phyloP scores from a whole-genome alignment of 2,329 filamentous ascomycete species.

The Phialemoniopsis sp. region DNA sequence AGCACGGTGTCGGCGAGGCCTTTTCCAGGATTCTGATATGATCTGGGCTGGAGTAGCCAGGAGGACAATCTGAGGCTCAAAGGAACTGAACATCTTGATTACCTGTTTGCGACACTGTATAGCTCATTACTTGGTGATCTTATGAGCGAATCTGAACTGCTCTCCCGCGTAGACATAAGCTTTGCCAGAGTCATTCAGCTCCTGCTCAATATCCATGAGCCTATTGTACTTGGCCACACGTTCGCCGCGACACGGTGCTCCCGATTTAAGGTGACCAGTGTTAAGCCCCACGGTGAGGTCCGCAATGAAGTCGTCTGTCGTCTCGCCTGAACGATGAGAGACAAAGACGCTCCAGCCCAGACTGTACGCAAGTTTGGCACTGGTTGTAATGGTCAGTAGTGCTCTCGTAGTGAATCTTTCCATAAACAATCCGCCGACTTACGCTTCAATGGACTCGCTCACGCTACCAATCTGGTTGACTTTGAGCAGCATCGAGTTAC shows the following conservation, averaged over 20 bases:
- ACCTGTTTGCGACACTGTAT: too few relatives aligned
- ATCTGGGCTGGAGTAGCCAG: too few relatives aligned
- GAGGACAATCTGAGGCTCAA: too few relatives aligned
- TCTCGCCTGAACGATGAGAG: conserved; percentile 35
- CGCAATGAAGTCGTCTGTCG: conserved; percentile 37
- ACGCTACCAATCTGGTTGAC: conserved; percentile 37
- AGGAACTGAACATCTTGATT: too few relatives aligned
- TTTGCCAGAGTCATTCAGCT: conserved; percentile 12
- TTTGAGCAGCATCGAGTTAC: conserved; percentile 33
- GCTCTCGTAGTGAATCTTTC: too few relatives aligned
- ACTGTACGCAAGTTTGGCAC: conserved; percentile 22
- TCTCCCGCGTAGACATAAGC: conserved; percentile 18
- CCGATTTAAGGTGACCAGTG: conserved; percentile 33
- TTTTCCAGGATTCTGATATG: conserved; percentile 35
- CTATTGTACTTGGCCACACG: conserved; percentile 37
- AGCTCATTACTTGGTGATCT: too few relatives aligned
- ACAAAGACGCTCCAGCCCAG: conserved; percentile 35
- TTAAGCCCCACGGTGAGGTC: conserved; percentile 31
- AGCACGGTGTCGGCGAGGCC: conserved; percentile 35
- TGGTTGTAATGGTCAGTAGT: conserved; percentile 7
- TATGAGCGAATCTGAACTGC: conserved; percentile 13
- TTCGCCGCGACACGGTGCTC: conserved; percentile 32
- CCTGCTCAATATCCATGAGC: conserved; percentile 34
- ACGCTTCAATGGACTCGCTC: conserved; percentile 32
- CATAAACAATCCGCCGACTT: conserved; percentile 6